Base-by-base conservation (phyloP, 192 early-diverging fungal genomes). In the Coemansia sp. region DNA sequence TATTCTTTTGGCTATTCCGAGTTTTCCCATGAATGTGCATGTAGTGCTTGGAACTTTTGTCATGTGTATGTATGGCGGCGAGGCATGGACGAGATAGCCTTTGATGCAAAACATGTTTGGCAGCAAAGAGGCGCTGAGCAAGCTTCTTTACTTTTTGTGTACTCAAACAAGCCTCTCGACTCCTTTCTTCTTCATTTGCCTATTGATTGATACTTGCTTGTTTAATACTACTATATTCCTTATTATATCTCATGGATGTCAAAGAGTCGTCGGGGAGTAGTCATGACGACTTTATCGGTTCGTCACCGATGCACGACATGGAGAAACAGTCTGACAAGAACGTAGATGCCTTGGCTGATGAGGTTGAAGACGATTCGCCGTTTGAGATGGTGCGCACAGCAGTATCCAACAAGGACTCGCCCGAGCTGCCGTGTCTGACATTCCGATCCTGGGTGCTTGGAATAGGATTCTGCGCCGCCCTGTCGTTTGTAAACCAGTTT, bases 361-460 rank as follows among this genome's bases (percentile, higher is more conserved):
- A 22, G 35, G 24, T 37, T 41, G 59, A 72, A 6, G 82, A 84
- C 14, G 82, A 78, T 56, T 79, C 73, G 62, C 90, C 90, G 24
- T 88, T 89, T 70, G 85, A 87, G 66, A 87, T 88, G 79, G 90
- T 91, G 25, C 83, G 90, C 43, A 83, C 88, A 3, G 76, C 83
- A 19, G 87, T 91, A 3, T 83, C 87, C 41, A 89, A 87, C 62
- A 87, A 85, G 15, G 91, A 92, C 60, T 82, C 90, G 64, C 68
- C 85, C 7, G 64, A 78, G 14, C 63, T 90, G 8, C 88, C 90
- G 3, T 86, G 88, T 12, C 74, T 85, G 57, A 94, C 92, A 0
- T 88, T 92, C 64, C 87, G 92, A 48, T 82, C 87, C 5, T 87
- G 87, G 85, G 76, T 89, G n/a, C 82, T 90, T 27, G 90, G 90